Evolutionary conservation across 2,329 filamentous ascomycete genomes (phyloP).

Genomic region (Aspergillus felis): DNA sequence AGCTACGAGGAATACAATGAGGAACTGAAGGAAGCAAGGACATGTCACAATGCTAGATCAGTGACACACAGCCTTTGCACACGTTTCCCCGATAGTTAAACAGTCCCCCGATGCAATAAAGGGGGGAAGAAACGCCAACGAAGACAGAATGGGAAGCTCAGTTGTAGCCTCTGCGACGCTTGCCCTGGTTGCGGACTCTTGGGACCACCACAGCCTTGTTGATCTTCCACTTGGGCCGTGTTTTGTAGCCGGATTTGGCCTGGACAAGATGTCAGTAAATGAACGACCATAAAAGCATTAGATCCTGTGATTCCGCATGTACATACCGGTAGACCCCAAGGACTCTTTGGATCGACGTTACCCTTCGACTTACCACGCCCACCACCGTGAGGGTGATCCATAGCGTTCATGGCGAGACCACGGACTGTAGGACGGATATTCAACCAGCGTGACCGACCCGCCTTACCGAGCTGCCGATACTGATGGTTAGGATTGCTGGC

Average conservation of each 20-base stretch:
- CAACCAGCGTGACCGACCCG: conserved; percentile 86
- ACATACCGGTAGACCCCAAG: conserved; percentile 92
- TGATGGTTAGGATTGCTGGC: conserved; percentile 92
- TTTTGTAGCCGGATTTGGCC: conserved; percentile 72
- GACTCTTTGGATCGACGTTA: conserved; percentile 90
- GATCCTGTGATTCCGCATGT: conserved; percentile 2
- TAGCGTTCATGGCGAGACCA: conserved; percentile 98
- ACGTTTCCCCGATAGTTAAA: background rate
- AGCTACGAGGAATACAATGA: background rate
- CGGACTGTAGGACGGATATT: conserved; percentile 93
- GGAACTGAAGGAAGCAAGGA: background rate
- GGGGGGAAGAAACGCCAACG: conserved; percentile 5
- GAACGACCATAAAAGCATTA: conserved; percentile 7
- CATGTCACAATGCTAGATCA: background rate
- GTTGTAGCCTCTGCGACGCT: conserved; percentile 67
- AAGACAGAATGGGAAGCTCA: conserved; percentile 20
- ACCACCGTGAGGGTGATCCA: conserved; percentile 97
- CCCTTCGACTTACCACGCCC: conserved; percentile 99
- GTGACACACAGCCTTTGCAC: background rate
- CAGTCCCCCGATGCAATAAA: conserved; percentile 1
- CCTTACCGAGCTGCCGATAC: conserved; percentile 88
- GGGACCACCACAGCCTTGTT: conserved; percentile 89
- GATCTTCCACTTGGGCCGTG: conserved; percentile 77
- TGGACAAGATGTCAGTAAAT: conserved; percentile 22
- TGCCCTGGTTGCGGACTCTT: conserved; percentile 84